phyloP scores from a whole-genome alignment of 345 rosid genomes.

The Brassica carinata region DNA sequence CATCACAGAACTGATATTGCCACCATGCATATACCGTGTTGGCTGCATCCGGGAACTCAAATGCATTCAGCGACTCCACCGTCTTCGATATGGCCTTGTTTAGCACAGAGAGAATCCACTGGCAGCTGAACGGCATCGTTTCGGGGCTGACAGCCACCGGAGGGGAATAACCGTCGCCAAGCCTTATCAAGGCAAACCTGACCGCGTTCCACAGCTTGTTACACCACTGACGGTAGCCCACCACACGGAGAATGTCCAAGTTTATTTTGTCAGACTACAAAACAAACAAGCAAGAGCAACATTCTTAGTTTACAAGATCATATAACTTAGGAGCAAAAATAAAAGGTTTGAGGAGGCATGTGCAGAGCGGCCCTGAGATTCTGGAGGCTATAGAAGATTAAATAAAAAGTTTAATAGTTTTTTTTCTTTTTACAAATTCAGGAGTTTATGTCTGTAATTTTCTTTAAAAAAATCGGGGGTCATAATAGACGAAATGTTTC shows the following conservation, averaged over 20 bases:
- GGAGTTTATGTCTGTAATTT: too few relatives aligned
- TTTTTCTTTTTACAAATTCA: too few relatives aligned
- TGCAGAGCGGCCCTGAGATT: too few relatives aligned
- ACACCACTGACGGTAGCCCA: slow-evolving; percentile 99
- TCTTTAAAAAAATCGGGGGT: too few relatives aligned
- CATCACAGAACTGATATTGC: slow-evolving; percentile 96
- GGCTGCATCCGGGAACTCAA: slow-evolving; percentile 81
- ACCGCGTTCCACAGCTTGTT: slow-evolving; percentile 98
- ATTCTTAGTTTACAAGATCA: slow-evolving; percentile 17
- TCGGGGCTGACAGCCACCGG: slow-evolving; percentile 47
- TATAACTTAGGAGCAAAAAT: not conserved
- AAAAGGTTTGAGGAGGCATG: not conserved
- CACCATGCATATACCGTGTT: slow-evolving; percentile 87
- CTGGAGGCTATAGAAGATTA: too few relatives aligned
- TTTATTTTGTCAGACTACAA: slow-evolving; percentile 91
- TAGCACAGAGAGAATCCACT: slow-evolving; percentile 83
- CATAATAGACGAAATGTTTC: too few relatives aligned
- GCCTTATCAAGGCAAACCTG: slow-evolving; percentile 92
- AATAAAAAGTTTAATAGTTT: too few relatives aligned
- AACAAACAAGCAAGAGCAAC: slow-evolving; percentile 4
- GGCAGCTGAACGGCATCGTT: slow-evolving; percentile 77
- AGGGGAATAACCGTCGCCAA: slow-evolving; percentile 67
- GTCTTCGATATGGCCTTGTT: slow-evolving; percentile 74
- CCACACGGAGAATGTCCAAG: slow-evolving; percentile 93
- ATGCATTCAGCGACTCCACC: slow-evolving; percentile 57